A percentile compares a stretch with the other conserved stretches of the same genome.
These are phyloP conservation scores for Anacardium occidentale DNA, from an alignment of 345 rosid species.

Conservation along the genomic window DNA sequence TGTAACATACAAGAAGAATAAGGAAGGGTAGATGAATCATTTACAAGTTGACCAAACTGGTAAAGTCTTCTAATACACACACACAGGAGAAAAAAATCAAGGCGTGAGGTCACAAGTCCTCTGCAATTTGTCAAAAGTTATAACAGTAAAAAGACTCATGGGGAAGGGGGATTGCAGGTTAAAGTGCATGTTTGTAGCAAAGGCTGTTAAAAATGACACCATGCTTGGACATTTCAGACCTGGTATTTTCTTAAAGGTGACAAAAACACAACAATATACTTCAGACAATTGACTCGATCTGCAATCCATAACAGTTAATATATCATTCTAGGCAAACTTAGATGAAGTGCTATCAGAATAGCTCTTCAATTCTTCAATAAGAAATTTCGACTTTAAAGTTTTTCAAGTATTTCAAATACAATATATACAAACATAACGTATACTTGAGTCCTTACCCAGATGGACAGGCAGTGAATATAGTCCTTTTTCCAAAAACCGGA, in stretches of 20 bases:
- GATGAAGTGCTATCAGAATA: conserved; percentile 1
- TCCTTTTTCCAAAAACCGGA: conserved; percentile 89
- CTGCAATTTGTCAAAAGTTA: background rate
- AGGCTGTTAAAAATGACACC: background rate
- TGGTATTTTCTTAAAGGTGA: background rate
- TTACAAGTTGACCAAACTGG: too few species aligned
- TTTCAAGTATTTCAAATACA: background rate
- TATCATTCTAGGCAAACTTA: background rate
- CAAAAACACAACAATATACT: background rate
- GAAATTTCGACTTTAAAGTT: background rate
- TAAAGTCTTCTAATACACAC: too few species aligned
- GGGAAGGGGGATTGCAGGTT: background rate
- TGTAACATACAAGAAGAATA: background rate
- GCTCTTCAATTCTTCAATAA: background rate
- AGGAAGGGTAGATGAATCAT: background rate
- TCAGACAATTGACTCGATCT: background rate
- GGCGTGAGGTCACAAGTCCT: background rate
- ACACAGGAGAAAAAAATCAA: too few species aligned
- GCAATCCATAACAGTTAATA: background rate
- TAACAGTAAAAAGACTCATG: background rate
- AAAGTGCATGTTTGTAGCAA: background rate
- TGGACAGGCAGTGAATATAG: conserved; percentile 47
- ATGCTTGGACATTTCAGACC: background rate
- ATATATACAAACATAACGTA: conserved; percentile 8
- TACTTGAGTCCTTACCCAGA: conserved; percentile 58